phyloP scores from a whole-genome alignment of 495 filamentous ascomycete species.

The Patellaria atrata region DNA sequence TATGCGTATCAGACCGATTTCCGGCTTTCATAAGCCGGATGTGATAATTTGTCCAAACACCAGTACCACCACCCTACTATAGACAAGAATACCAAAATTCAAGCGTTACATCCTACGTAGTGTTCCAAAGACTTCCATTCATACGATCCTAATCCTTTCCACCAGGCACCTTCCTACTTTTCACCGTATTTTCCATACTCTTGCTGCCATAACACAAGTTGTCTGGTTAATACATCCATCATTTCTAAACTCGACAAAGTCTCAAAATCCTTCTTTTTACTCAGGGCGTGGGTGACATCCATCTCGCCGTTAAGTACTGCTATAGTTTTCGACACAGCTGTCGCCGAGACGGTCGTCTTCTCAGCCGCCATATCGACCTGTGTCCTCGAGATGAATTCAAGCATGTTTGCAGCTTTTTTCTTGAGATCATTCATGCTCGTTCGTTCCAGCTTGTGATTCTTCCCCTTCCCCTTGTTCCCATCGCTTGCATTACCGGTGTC shows the following conservation, averaged over 20 bases:
- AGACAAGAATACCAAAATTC: too few relatives aligned
- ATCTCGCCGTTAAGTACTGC: constrained; percentile 21
- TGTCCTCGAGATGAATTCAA: constrained; percentile 81
- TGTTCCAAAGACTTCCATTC: too few relatives aligned
- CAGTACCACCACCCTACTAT: too few relatives aligned
- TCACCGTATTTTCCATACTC: constrained; percentile 20
- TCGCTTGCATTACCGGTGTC: constrained; percentile 19
- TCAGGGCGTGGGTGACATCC: constrained; percentile 9
- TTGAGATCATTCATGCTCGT: constrained; percentile 89
- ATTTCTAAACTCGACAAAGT: constrained; percentile 26
- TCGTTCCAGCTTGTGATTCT: constrained; percentile 41
- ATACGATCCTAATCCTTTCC: too few relatives aligned
- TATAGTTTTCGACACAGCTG: constrained; percentile 4
- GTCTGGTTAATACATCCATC: constrained; percentile 29
- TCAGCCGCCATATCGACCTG: constrained; percentile 75
- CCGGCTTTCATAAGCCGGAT: too few relatives aligned
- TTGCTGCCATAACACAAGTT: constrained; percentile 28
- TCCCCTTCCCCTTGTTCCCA: constrained; percentile 23
- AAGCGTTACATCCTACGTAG: too few relatives aligned
- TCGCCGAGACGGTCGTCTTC: constrained; percentile 19
- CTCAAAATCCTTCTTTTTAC: constrained; percentile 17
- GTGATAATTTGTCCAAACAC: too few relatives aligned
- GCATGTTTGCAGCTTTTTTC: constrained; percentile 62
- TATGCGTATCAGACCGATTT: too few relatives aligned
- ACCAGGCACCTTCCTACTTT: too few relatives aligned